Conservation (phyloP, 805 yeast genomes). For the Wickerhamomyces sydowiorum region DNA sequence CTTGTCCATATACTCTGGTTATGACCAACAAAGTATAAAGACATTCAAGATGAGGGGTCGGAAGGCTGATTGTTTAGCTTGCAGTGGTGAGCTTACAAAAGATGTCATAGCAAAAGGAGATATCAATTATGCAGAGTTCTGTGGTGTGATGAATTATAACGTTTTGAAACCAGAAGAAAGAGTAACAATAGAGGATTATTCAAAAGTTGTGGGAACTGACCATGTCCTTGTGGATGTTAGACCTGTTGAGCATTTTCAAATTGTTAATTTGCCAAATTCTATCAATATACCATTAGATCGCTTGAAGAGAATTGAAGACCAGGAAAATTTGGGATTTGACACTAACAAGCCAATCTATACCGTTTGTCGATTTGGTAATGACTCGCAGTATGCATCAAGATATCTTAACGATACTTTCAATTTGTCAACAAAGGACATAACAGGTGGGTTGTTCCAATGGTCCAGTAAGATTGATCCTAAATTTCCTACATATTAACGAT, state of each 20-base stretch:
- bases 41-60: conserved; percentile 75
- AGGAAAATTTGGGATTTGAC: conserved; percentile 25
- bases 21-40: conserved; percentile 59
- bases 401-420: conserved; percentile 46
- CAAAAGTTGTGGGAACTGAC: conserved; percentile 9
- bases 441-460: conserved; percentile 77
- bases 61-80: conserved; percentile 53
- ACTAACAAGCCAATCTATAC: conserved; percentile 41
- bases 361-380: conserved; percentile 86
- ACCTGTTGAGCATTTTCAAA: conserved; percentile 67
- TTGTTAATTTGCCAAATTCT: conserved; percentile 55
- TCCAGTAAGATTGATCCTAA: conserved; percentile 49
- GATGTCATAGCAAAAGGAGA: conserved; percentile 38
- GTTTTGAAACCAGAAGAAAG: conserved; percentile 42
- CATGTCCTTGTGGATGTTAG: conserved; percentile 68
- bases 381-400: conserved; percentile 73
- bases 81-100: conserved; percentile 47
- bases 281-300: conserved; percentile 58
- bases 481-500: conserved; percentile 64
- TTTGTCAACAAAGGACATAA: conserved; percentile 53
- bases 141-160: conserved; percentile 53
- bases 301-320: conserved; percentile 27
- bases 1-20: conserved; percentile 62
- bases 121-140: conserved; percentile 65
- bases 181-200: conserved; percentile 36